Base-by-base conservation (phyloP, 257 asterid species). In the Perilla frutescens region DNA sequence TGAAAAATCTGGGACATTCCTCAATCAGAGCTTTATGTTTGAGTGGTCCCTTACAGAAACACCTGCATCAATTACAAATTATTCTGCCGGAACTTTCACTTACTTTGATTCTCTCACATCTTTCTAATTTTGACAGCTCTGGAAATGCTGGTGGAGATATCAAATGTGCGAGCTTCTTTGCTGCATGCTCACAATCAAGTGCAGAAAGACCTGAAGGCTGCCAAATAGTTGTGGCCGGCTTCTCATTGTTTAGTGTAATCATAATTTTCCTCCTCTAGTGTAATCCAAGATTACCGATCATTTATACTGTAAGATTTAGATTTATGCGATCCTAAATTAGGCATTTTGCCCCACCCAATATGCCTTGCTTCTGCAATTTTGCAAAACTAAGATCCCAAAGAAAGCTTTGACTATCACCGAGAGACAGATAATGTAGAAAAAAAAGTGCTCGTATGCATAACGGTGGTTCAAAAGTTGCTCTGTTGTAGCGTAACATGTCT, bases 111-210 rank as follows among this genome's bases (percentile, higher is more conserved):
- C 56, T 26, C 58, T 45, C 37, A 62, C 10, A 15, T 55, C n/a
- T 45, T 62, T 49, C 32, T 45, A 69, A 39, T 72, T 32, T 73
- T 44, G 74, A 82, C 85, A 93, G 98, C 95, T 76, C 77, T 91
- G 73, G 96, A 94, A 79, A 81, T 77, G 72, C 81, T 94, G 72
- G 84, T 88, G 11, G 96, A 94, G 61, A 79, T 89, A 79, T 84
- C 96, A 62, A 91, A 91, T 62, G 67, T 63, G 8, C 83, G 92
- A 66, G 87, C 96, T 3, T 89, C 96, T 15, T n/a, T 88, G 75
- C 81, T 87, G 50, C 34, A 71, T 70, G 89, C 96, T 77, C 82
- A 87, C 70, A 87, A 88, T 73, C 92, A 78, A 74, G 84, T 84
- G 78, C 79, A 67, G 73, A 79, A 82, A 72, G 95, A 87, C 64